Percentiles rank a stretch among this genome's conserved stretches.
These are phyloP conservation scores for Macroventuria anomochaeta DNA, from an alignment of 2,329 filamentous ascomycete species.

Conservation along the genomic window DNA sequence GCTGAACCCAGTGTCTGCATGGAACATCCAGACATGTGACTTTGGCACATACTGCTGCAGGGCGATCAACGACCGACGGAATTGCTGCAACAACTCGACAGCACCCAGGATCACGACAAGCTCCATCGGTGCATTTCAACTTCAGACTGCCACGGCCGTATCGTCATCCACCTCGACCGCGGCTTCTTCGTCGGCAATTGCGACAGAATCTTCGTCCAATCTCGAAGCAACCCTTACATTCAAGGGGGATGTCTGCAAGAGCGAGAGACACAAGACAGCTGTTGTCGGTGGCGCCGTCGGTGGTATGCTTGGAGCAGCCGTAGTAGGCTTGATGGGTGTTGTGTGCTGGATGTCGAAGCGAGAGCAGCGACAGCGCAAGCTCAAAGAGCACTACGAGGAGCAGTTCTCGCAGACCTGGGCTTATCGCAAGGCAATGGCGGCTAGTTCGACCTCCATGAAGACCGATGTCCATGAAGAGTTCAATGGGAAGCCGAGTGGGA, in stretches of 20 bases:
- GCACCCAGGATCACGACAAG: constrained; percentile 33
- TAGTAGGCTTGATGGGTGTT: constrained; percentile 23
- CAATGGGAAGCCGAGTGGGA: background rate
- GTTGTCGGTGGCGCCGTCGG: constrained; percentile 37
- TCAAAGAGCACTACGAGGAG: constrained; percentile 46
- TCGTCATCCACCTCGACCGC: constrained; percentile 5
- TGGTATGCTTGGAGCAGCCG: constrained; percentile 30
- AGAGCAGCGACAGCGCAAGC: constrained; percentile 40
- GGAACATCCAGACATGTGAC: constrained; percentile 46
- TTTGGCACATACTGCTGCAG: constrained; percentile 47
- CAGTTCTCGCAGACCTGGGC: constrained; percentile 39
- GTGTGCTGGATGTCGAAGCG: constrained; percentile 36
- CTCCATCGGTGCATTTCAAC: constrained; percentile 31
- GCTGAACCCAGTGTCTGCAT: constrained; percentile 29
- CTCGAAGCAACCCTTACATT: constrained; percentile 7
- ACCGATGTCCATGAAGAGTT: constrained; percentile 5
- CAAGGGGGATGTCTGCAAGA: constrained; percentile 17
- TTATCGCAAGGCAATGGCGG: constrained; percentile 32
- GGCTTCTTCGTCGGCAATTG: constrained; percentile 6
- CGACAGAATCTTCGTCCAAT: constrained; percentile 15
- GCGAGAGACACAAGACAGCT: constrained; percentile 29
- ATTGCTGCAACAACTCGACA: constrained; percentile 40
- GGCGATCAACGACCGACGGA: constrained; percentile 28
- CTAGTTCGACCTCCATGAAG: constrained; percentile 14
- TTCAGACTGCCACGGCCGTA: constrained; percentile 20